A percentile compares a stretch with the other conserved stretches of the same genome.
phyloP scores from a whole-genome alignment of 345 rosid genomes.

The Pugionium dolabratum region DNA sequence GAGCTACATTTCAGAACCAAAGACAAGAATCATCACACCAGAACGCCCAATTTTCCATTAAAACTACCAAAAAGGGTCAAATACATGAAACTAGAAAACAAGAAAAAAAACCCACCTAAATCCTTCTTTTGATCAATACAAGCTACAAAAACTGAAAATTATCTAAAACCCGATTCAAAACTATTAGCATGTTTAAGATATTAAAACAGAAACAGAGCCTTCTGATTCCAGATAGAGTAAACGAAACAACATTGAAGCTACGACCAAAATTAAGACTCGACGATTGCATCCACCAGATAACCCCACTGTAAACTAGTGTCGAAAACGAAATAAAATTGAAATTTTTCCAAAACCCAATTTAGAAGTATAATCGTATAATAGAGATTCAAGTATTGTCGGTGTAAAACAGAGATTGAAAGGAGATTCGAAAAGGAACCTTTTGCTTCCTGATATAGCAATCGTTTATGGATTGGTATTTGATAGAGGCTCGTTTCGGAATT shows the following conservation, averaged over 20 bases:
- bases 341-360: background rate
- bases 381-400: background rate
- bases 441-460: constrained; percentile 57
- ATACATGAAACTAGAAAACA: too few relatives aligned
- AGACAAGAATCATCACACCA: too few relatives aligned
- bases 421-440: constrained; percentile 47
- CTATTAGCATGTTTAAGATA: background rate
- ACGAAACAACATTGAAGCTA: background rate
- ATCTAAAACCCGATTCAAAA: constrained; percentile 8
- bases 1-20: constrained; percentile 41
- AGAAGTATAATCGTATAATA: background rate
- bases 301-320: background rate
- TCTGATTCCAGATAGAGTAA: background rate
- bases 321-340: background rate
- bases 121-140: too few relatives aligned
- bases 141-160: background rate
- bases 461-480: constrained; percentile 49
- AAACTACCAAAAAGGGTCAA: too few relatives aligned
- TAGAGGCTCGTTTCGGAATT: constrained; percentile 43
- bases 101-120: too few relatives aligned
- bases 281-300: background rate
- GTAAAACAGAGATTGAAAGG: constrained; percentile 8
- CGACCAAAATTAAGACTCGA: too few relatives aligned
- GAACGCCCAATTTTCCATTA: too few relatives aligned
- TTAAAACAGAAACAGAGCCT: background rate